Evolutionary conservation across 1,284 basidiomycete genomes (phyloP).

Genomic region (Sparassis latifolia): DNA sequence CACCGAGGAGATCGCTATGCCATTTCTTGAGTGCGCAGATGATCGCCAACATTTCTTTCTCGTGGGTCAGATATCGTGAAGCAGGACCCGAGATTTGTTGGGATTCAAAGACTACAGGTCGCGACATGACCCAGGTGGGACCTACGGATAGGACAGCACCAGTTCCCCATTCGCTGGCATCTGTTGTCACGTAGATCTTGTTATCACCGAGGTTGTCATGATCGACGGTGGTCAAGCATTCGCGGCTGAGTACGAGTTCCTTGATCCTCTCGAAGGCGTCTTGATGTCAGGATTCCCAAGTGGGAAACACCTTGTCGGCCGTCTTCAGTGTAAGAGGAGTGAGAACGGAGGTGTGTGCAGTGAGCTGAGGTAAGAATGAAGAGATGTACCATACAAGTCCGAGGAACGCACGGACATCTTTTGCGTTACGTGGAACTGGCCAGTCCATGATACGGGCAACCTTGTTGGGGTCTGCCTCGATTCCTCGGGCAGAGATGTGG

Average conservation of each 20-base stretch:
- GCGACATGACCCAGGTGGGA: slow-evolving; percentile 3
- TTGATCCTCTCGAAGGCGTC: slow-evolving; percentile 34
- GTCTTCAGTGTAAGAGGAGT: slow-evolving; percentile 26
- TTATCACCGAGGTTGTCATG: slow-evolving; percentile 25
- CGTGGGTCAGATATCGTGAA: slow-evolving; percentile 22
- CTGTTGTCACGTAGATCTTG: slow-evolving; percentile 30
- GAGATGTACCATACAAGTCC: slow-evolving; percentile 31
- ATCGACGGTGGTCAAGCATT: slow-evolving; percentile 26
- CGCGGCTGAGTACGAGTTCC: slow-evolving; percentile 16
- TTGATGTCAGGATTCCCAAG: slow-evolving; percentile 26
- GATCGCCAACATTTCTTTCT: slow-evolving; percentile 21
- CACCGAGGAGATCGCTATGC: slow-evolving; percentile 21
- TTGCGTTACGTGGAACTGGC: slow-evolving; percentile 17
- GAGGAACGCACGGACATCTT: slow-evolving; percentile 29
- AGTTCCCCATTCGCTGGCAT: slow-evolving; percentile 27
- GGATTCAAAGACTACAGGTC: slow-evolving; percentile 11
- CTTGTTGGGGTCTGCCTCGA: slow-evolving; percentile 25
- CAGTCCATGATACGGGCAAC: slow-evolving; percentile 28
- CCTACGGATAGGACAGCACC: slow-evolving; percentile 17
- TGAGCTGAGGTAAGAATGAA: slow-evolving; percentile 28
- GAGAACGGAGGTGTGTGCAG: slow-evolving; percentile 25
- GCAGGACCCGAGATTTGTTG: slow-evolving; percentile 8
- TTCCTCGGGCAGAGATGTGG: neutral
- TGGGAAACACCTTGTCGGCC: slow-evolving; percentile 14
- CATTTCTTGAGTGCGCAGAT: slow-evolving; percentile 25